Evolutionary conservation across 2,329 filamentous ascomycete genomes (phyloP).

Genomic region (Akanthomyces uredinophilus): DNA sequence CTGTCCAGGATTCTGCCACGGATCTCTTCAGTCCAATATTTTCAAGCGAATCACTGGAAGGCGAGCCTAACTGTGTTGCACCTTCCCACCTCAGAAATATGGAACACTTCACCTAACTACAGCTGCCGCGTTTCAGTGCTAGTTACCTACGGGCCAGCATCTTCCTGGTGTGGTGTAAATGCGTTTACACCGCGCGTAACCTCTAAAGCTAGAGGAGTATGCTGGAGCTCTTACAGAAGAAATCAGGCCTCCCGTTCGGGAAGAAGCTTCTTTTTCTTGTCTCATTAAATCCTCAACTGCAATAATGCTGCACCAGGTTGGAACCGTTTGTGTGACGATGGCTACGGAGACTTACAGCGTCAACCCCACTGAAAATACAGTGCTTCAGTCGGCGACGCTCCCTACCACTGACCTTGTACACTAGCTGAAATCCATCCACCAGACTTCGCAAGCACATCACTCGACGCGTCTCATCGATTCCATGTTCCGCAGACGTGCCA

Average conservation of each 20-base stretch:
- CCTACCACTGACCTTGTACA: background rate
- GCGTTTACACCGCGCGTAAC: no score
- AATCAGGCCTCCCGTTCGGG: no score
- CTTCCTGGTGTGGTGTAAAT: no score
- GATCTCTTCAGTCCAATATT: background rate
- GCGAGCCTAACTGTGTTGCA: background rate
- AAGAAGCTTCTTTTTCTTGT: no score
- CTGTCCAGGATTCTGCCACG: background rate
- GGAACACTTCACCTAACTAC: background rate
- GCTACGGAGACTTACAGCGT: background rate
- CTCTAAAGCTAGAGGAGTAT: no score
- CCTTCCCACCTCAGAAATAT: background rate
- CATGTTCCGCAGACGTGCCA: constrained; percentile 6
- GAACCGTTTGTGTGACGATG: background rate
- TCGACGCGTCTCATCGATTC: background rate
- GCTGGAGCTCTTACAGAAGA: no score
- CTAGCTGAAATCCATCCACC: background rate
- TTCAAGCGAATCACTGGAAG: background rate
- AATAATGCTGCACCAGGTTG: background rate
- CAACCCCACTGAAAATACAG: background rate
- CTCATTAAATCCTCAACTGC: no score
- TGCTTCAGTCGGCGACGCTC: background rate
- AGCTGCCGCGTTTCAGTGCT: no score
- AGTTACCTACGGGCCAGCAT: background rate
- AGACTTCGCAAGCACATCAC: background rate